Evolutionary conservation across 495 filamentous ascomycete genomes (phyloP).

Genomic region (Neurospora sp.): DNA sequence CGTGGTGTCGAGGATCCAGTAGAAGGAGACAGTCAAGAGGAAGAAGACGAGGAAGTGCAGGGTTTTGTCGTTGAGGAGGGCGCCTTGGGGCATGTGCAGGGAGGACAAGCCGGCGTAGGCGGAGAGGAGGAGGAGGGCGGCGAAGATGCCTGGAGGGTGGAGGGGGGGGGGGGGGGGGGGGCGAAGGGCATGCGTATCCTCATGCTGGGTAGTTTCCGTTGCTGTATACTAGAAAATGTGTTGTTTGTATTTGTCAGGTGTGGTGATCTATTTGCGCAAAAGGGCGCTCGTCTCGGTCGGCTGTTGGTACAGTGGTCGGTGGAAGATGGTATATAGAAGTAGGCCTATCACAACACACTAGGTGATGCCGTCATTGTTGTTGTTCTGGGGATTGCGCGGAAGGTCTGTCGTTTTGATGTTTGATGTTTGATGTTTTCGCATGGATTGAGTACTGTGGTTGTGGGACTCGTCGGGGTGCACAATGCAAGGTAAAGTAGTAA

Average conservation of each 20-base stretch:
- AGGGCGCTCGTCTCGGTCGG: neutral
- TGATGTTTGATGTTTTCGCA: neutral
- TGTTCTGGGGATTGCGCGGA: neutral
- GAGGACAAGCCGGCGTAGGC: constrained; percentile 67
- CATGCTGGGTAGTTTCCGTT: constrained; percentile 32
- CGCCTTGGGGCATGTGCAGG: constrained; percentile 39
- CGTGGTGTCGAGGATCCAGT: constrained; percentile 91
- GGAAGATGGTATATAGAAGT: neutral
- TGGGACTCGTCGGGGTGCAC: neutral
- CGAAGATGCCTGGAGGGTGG: constrained; percentile 53
- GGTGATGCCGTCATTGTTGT: neutral
- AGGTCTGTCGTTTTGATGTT: neutral
- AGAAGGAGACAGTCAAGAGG: constrained; percentile 75
- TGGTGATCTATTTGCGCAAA: neutral
- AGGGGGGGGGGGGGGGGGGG: constrained; percentile 1
- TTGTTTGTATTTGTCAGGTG: neutral
- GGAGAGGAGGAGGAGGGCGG: constrained; percentile 62
- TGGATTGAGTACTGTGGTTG: neutral
- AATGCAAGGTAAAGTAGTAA: neutral
- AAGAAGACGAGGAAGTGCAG: constrained; percentile 88
- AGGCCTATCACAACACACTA: neutral
- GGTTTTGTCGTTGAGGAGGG: constrained; percentile 69
- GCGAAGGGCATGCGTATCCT: constrained; percentile 66
- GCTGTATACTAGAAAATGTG: neutral
- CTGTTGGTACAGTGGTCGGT: neutral